Base-by-base conservation (phyloP, 2,329 filamentous ascomycete species). In the Fusarium sacchari region DNA sequence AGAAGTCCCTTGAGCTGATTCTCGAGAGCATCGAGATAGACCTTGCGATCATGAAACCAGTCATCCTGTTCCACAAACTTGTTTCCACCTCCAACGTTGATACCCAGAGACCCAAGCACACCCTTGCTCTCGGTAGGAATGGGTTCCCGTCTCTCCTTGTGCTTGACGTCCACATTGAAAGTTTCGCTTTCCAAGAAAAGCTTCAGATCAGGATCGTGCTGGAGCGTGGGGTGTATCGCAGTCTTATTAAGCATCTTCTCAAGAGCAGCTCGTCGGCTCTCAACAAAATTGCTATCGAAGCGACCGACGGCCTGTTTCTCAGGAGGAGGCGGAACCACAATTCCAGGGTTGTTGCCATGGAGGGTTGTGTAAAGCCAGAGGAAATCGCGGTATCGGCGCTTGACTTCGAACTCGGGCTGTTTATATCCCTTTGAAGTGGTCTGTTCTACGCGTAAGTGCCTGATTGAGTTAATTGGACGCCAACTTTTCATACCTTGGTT, bases 21-120 rank as follows among this genome's bases (percentile, higher is more conserved):
- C 80, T 98, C 95, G 42, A 98, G 88, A 9, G 95, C 95, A 81
- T 99, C 96, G 17, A 99, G 89, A 80, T 99, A 99, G 62, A 98
- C 90, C 78, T 92, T 94, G 70, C 96, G 94, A 76, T 99, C 96
- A 78, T 99, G 96, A 84, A 99, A 99, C 96, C 96, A 99, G 84
- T 99, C 96, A 81, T 99, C 96, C 80, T 98, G 96, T 83, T 99
- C 96, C 43, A 99, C 91, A 83, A 99, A 99, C 82, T 99, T 99
- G 77, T 88, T 91, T 60, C 90, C 88, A 66, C 91, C 89, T 36
- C 95, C 93, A 32, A 96, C 91, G 71, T 88, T 93, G 71, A 96
- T 88, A 28, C 94, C 94, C 60, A 98, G 88, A 22, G 92, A 94
- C 78, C 95, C 94, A 77, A 98, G 90, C 86, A 98, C 92, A 60